A percentile compares a stretch with the other conserved stretches of the same genome.
Evolutionary conservation across 2,329 filamentous ascomycete species (phyloP).

Genomic region (Drechmeria coniospora): DNA sequence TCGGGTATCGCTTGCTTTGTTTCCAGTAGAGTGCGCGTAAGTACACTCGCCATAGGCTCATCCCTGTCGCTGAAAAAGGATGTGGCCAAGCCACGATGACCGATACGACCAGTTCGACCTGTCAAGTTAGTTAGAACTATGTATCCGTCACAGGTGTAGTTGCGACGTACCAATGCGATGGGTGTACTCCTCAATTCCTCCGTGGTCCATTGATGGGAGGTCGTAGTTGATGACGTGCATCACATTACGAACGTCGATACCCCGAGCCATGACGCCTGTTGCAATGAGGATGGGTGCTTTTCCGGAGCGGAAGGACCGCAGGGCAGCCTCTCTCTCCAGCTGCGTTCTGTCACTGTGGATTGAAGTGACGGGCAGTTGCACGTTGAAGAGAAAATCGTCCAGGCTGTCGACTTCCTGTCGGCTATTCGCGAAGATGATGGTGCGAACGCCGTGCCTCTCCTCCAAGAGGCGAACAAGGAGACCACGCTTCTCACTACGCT

Average conservation of each 20-base stretch:
- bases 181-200: conserved; percentile 86
- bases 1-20: conserved; percentile 65
- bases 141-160: background rate
- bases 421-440: conserved; percentile 79
- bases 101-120: conserved; percentile 90
- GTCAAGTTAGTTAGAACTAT: conserved; percentile 1
- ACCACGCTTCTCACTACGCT: conserved; percentile 50
- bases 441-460: conserved; percentile 55
- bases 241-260: conserved; percentile 76
- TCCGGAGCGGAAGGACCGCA: conserved; percentile 70
- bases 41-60: conserved; percentile 51
- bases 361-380: conserved; percentile 64
- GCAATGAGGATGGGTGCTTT: conserved; percentile 67
- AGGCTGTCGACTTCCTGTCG: conserved; percentile 66
- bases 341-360: conserved; percentile 83
- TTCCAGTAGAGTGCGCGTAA: conserved; percentile 73
- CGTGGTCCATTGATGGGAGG: conserved; percentile 55
- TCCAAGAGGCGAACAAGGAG: conserved; percentile 59
- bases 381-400: conserved; percentile 78
- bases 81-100: conserved; percentile 69
- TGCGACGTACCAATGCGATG: conserved; percentile 69
- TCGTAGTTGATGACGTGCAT: conserved; percentile 92
- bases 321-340: conserved; percentile 76
- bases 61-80: conserved; percentile 79
- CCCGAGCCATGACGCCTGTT: conserved; percentile 75